These are phyloP conservation scores for Cordia subcordata DNA, from an alignment of 257 asterid species.

Conservation along the genomic window DNA sequence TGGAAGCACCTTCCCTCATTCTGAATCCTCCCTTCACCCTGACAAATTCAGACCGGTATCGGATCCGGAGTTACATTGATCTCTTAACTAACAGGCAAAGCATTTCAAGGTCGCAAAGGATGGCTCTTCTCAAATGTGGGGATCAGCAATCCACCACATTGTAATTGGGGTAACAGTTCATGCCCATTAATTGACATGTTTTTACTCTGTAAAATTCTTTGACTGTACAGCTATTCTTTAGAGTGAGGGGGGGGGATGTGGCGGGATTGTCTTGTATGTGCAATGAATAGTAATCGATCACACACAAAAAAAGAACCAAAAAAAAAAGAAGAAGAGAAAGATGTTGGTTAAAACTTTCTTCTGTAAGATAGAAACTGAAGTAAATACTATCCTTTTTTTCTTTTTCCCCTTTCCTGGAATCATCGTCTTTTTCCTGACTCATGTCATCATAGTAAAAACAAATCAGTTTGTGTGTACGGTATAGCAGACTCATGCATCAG, in stretches of 20 bases:
- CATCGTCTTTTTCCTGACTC: neutral
- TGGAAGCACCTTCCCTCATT: slow-evolving; percentile 72
- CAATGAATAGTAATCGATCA: neutral
- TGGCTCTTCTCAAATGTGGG: slow-evolving; percentile 50
- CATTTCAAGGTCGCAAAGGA: slow-evolving; percentile 59
- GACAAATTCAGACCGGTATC: slow-evolving; percentile 64
- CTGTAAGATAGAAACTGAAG: slow-evolving; percentile 10
- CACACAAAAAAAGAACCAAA: no score
- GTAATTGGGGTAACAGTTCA: neutral
- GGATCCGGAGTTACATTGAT: slow-evolving; percentile 63
- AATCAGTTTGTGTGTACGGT: no score
- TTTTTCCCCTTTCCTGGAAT: neutral
- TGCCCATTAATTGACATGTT: neutral
- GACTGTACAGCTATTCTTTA: slow-evolving; percentile 27
- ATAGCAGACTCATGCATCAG: no score
- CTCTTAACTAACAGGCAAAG: slow-evolving; percentile 61
- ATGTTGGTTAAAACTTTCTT: slow-evolving; percentile 1
- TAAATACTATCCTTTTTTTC: neutral
- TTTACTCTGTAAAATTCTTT: slow-evolving; percentile 17
- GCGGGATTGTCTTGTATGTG: neutral
- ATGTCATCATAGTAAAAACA: no score
- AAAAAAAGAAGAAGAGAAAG: no score
- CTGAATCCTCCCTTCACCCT: slow-evolving; percentile 80
- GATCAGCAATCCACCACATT: slow-evolving; percentile 35
- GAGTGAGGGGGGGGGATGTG: neutral